Evolutionary conservation across 2,329 filamentous ascomycete species (phyloP), one percentile per base, ranked within the genome.

Genomic region (Fusarium nematophilum): DNA sequence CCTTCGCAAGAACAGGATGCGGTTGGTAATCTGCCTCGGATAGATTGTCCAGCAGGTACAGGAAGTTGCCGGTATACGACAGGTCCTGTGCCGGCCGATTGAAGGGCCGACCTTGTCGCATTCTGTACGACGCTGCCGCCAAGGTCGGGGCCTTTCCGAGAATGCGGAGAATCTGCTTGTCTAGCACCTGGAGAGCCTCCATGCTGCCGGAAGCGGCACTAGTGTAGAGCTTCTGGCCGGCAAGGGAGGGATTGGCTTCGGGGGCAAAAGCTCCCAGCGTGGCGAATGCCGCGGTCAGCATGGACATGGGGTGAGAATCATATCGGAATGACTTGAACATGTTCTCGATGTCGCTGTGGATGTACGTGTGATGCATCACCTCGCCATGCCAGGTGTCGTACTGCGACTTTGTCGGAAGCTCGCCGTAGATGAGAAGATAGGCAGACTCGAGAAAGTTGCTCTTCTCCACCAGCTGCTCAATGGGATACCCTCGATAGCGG

Each of bases 21-120:
- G 83, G 82, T 14, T 70, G 70, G 59, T 80, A 80, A 21, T 80
- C 79, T n/a, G 70, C 65, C 2, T 75, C 75, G 7, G 81, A 81
- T 3, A 83, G 75, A 51, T 83, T 70, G 55, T 84, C 81, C 44
- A 85, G 79, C 68, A 86, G 78, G 45, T 80, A 79, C 9, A 87
- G 73, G 53, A 86, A 77, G 66, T 86, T 86, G 51, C 81, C 83
- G 0, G 81, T 79, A 72, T 83, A 85, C 0, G 76, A 78, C n/a
- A 80, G 72, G 3, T 80, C 77, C 25, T 76, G 71, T 0, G 79
- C 77, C 0, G 82, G 79, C 0, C 78, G 73, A 66, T 81, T 83
- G 70, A 85, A 83, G 0, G 79, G 76, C 0, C 79, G 73, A n/a
- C 81, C 81, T 57, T 80, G 78, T 23, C 80, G 76, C 74, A 84